phyloP scores from a whole-genome alignment of 2,329 filamentous ascomycete species.

The Fusarium paranaense region DNA sequence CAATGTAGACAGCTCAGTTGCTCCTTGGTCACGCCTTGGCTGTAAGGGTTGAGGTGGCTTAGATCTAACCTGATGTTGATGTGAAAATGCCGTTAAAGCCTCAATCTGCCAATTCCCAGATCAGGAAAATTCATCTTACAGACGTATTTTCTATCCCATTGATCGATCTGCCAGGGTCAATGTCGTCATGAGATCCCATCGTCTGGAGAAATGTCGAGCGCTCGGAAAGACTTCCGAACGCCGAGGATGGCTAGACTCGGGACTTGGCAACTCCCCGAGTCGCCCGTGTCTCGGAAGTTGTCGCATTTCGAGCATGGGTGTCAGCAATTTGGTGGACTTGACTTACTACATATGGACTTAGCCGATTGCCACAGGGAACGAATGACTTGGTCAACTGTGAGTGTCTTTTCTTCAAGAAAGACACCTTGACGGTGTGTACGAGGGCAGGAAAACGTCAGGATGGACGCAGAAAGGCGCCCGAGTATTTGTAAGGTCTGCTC shows the following conservation, averaged over 20 bases:
- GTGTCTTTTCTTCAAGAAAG: background rate
- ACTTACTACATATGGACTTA: background rate
- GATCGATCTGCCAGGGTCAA: background rate
- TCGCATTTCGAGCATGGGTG: background rate
- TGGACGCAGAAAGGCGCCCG: background rate
- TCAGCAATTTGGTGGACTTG: background rate
- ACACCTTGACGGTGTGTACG: background rate
- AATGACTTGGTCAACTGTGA: background rate
- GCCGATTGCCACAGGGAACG: background rate
- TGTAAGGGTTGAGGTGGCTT: background rate
- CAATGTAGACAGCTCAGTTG: background rate
- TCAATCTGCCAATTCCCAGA: background rate
- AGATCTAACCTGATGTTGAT: background rate
- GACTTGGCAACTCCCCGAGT: background rate
- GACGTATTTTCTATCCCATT: background rate
- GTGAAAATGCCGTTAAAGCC: background rate
- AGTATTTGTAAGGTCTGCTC: background rate
- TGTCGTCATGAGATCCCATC: background rate
- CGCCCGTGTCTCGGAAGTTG: background rate
- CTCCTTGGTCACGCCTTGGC: background rate
- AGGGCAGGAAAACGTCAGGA: background rate
- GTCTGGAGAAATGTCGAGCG: background rate
- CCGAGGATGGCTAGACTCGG: background rate
- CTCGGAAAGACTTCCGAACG: background rate
- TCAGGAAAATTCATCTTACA: background rate